A percentile compares a stretch with the other conserved stretches of the same genome.
Evolutionary conservation across 139 green algal genomes (phyloP).

Genomic region (Chlorella sp.): DNA sequence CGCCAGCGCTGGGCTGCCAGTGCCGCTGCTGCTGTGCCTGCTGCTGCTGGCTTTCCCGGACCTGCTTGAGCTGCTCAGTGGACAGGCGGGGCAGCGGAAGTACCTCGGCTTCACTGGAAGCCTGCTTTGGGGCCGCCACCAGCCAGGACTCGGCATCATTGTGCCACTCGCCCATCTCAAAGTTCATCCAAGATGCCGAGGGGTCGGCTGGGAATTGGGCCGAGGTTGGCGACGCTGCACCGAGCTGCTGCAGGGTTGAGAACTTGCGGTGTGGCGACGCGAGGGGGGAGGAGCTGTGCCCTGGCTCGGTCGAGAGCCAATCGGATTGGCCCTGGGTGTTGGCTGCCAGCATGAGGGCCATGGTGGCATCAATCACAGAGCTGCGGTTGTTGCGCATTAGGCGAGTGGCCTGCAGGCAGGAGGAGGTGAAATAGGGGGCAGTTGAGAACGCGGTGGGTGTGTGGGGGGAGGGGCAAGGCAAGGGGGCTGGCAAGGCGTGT

Average conservation of each 20-base stretch:
- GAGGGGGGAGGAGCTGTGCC: no score
- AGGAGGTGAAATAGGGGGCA: not conserved
- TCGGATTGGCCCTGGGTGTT: not conserved
- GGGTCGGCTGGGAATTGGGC: not conserved
- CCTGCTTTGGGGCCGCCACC: not conserved
- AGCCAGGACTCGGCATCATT: slow-evolving; percentile 22
- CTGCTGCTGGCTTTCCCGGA: not conserved
- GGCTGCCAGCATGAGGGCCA: not conserved
- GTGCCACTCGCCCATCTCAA: not conserved
- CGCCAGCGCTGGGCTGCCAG: not conserved
- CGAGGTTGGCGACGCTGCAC: not conserved
- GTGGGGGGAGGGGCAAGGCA: not conserved
- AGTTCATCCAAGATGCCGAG: not conserved
- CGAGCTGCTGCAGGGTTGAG: no score
- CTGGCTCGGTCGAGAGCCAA: not conserved
- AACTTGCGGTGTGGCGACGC: not conserved
- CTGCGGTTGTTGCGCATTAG: not conserved
- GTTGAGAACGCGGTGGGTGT: not conserved
- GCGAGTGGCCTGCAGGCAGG: no score
- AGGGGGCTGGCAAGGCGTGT: no score
- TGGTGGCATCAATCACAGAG: not conserved
- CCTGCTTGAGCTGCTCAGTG: not conserved
- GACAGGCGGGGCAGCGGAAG: not conserved
- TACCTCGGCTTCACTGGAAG: not conserved
- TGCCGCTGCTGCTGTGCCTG: not conserved